Conservation (phyloP, 805 yeast genomes). For the Candida cerambycidarum region DNA sequence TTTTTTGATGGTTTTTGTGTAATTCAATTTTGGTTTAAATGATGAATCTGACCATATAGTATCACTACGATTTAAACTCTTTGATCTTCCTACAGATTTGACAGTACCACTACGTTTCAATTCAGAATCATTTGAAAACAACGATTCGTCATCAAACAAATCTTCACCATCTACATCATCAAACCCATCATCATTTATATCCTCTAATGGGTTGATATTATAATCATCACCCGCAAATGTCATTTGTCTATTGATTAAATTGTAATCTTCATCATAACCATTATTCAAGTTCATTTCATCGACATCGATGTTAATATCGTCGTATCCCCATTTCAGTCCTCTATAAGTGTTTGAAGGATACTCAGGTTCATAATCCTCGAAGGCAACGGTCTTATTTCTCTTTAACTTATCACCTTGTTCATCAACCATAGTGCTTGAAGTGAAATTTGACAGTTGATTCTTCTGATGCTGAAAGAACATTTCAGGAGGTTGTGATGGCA, state of each 20-base stretch:
- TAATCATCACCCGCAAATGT: constrained; percentile 39
- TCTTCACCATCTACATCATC: constrained; percentile 27
- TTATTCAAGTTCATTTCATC: constrained; percentile 11
- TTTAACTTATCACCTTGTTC: constrained; percentile 9
- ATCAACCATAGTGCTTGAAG: constrained; percentile 15
- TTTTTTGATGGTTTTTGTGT: constrained; percentile 43
- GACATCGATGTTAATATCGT: constrained; percentile 13
- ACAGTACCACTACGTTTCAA: constrained; percentile 30
- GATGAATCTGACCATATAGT: constrained; percentile 23
- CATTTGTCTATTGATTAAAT: constrained; percentile 13
- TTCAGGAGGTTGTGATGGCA: constrained; percentile 14
- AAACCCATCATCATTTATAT: constrained; percentile 22
- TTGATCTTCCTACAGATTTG: constrained; percentile 11
- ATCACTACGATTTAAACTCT: constrained; percentile 11
- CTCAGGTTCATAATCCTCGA: constrained; percentile 30
- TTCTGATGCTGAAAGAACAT: constrained; percentile 10
- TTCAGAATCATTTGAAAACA: constrained; percentile 43
- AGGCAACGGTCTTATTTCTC: constrained; percentile 27
- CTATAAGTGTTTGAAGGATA: constrained; percentile 30
- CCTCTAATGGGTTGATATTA: constrained; percentile 39
- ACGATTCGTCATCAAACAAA: constrained; percentile 45
- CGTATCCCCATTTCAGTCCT: constrained; percentile 16
- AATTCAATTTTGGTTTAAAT: constrained; percentile 40
- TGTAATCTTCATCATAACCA: constrained; percentile 10
- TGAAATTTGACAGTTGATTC: constrained; percentile 8